Conservation (phyloP, 176 grass and related monocot species). For the Rhipidocladum racemiflorum region DNA sequence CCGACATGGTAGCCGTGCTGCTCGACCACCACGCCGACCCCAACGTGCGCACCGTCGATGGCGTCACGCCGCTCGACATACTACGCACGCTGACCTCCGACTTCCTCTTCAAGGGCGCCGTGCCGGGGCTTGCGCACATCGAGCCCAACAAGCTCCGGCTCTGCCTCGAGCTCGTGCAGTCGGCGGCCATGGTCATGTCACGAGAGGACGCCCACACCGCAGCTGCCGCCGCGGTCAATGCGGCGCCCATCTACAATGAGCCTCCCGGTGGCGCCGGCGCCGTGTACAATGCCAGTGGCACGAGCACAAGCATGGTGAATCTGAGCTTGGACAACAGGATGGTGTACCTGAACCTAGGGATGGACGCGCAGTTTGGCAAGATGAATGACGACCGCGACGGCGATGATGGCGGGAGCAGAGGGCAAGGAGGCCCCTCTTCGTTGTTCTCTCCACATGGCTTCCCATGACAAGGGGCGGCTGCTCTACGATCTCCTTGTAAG, state of each 20-base stretch:
- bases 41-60: conserved; percentile 94
- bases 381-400: conserved; percentile 55
- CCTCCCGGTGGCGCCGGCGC: conserved; percentile 8
- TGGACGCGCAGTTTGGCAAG: conserved; percentile 86
- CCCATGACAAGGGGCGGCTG: conserved; percentile 46
- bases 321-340: conserved; percentile 92
- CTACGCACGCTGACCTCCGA: conserved; percentile 96
- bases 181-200: conserved; percentile 91
- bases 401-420: conserved; percentile 53
- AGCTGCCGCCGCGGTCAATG: conserved; percentile 20
- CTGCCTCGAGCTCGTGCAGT: conserved; percentile 96
- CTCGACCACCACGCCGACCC: conserved; percentile 99
- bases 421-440: conserved; percentile 54
- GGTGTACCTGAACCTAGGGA: conserved; percentile 93
- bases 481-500: conserved; percentile 70
- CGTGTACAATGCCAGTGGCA: conserved; percentile 52
- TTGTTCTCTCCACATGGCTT: conserved; percentile 87
- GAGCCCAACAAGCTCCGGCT: conserved; percentile 98
- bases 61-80: conserved; percentile 91
- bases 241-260: conserved; percentile 57
- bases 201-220: conserved; percentile 70
- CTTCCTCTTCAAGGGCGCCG: conserved; percentile 96
- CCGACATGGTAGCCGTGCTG: conserved; percentile 97
- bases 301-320: conserved; percentile 75
- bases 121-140: conserved; percentile 86